A percentile compares a stretch with the other conserved stretches of the same genome.
phyloP scores from a whole-genome alignment of 352 stramenopile genomes.

The Thalassiosira livingstoniorum region DNA sequence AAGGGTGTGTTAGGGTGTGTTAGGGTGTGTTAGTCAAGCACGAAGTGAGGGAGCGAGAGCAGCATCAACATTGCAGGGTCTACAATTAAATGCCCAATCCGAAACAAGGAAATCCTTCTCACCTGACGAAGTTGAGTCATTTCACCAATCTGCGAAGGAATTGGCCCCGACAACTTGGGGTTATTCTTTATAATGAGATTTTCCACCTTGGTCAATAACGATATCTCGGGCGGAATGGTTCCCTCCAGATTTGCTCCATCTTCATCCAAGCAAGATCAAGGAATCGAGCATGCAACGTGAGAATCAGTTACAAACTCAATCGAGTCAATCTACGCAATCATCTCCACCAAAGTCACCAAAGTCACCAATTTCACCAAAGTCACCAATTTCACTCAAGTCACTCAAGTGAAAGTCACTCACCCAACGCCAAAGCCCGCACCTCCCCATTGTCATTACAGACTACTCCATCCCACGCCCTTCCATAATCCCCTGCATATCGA shows the following conservation, averaged over 20 bases:
- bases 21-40: too few species aligned
- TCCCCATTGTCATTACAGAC: constrained; percentile 66
- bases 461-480: constrained; percentile 62
- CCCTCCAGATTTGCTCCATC: constrained; percentile 67
- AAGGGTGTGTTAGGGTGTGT: too few species aligned
- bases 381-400: too few species aligned
- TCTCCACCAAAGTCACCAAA: too few species aligned
- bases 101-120: too few species aligned
- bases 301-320: constrained; percentile 8
- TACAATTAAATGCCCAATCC: too few species aligned
- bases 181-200: constrained; percentile 83
- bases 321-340: too few species aligned
- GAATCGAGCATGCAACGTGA: neutral
- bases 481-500: constrained; percentile 43
- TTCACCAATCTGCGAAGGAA: constrained; percentile 63
- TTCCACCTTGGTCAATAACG: constrained; percentile 63
- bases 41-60: too few species aligned
- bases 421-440: constrained; percentile 66
- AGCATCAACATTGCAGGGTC: too few species aligned
- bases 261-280: constrained; percentile 29
- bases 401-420: too few species aligned
- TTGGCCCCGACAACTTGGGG: constrained; percentile 57
- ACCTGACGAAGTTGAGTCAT: constrained; percentile 58
- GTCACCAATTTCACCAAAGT: too few species aligned
- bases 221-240: constrained; percentile 68